Evolutionary conservation across 352 stramenopile species (phyloP), one percentile per base, ranked within the genome.

Genomic region (Pythium monospermum): DNA sequence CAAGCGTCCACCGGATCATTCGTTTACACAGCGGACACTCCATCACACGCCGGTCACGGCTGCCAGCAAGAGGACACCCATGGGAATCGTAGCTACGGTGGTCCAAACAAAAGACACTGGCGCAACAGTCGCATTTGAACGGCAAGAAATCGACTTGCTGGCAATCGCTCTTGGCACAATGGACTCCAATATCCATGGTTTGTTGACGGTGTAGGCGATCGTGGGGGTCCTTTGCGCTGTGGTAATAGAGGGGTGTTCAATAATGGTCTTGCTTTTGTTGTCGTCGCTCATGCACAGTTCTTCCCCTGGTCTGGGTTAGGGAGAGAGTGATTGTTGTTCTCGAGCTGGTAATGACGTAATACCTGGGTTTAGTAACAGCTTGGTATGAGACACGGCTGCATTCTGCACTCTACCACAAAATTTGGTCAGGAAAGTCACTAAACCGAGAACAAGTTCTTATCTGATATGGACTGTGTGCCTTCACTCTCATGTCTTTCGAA

Each of bases 41-140:
- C 19, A 92, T 66, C 26, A 89, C 81, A 48, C 81, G 81, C 16
- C 66, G 66, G 51, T 92, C 78, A 19, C 79, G 68, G 52, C 67
- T 80, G 28, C 79, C 78, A 2, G 75, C 74, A 12, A 70, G 70
- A 0, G 77, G 71, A 39, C 84, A 95, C 43, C 66, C 65, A 65
- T 95, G 84, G 8, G 69, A 65, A 49, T 83, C 68, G 53, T 93
- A 91, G 43, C 68, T 89, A 47, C 84, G 82, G 52, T 95, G 84
- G 13, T 81, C 67, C n/a, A 95, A 73, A 55, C 84, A 95, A 53
- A 92, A 95, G 40, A 92, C 61, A 44, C 69, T 68, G 23, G 43
- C 43, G 66, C 84, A 95, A 54, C 82, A 91, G 65, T 95, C 81
- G 64, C 84, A 95, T 27, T 61, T 77, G 64, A 95, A 95, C 3